phyloP scores from a whole-genome alignment of 768 basidiomycete genomes.

The Tephrocybe sp. region DNA sequence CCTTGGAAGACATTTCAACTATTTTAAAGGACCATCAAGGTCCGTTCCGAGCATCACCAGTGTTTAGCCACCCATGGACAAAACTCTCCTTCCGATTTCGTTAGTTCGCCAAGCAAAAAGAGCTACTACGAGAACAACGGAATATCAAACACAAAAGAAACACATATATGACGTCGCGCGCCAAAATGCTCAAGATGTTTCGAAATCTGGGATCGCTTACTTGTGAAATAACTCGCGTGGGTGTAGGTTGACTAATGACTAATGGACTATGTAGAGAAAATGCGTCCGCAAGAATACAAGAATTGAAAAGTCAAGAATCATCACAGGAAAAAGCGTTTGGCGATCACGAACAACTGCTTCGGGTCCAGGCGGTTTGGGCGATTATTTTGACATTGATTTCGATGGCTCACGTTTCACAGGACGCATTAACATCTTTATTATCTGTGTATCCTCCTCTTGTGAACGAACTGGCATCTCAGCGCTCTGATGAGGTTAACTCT shows the following conservation, averaged over 20 bases:
- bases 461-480: slow-evolving; percentile 32
- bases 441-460: slow-evolving; percentile 26
- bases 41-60: slow-evolving; percentile 9
- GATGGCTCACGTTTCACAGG: slow-evolving; percentile 12
- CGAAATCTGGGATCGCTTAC: slow-evolving; percentile 24
- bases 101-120: slow-evolving; percentile 30
- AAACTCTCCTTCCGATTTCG: too few relatives aligned
- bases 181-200: slow-evolving; percentile 26
- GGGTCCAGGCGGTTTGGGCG: slow-evolving; percentile 24
- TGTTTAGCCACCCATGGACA: too few relatives aligned
- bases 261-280: slow-evolving; percentile 25
- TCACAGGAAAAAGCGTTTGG: slow-evolving; percentile 23
- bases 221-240: slow-evolving; percentile 20
- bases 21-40: slow-evolving; percentile 16
- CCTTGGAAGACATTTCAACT: slow-evolving; percentile 8
- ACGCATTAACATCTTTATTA: slow-evolving; percentile 20
- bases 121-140: slow-evolving; percentile 19
- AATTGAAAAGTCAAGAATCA: slow-evolving; percentile 26
- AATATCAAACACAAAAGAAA: slow-evolving; percentile 31
- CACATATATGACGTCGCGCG: slow-evolving; percentile 33
- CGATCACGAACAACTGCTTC: slow-evolving; percentile 23
- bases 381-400: not conserved
- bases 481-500: slow-evolving; percentile 30
- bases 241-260: not conserved
- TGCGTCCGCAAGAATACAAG: slow-evolving; percentile 23